phyloP scores from a whole-genome alignment of 2,329 filamentous ascomycete species.

The Tolypocladium album region DNA sequence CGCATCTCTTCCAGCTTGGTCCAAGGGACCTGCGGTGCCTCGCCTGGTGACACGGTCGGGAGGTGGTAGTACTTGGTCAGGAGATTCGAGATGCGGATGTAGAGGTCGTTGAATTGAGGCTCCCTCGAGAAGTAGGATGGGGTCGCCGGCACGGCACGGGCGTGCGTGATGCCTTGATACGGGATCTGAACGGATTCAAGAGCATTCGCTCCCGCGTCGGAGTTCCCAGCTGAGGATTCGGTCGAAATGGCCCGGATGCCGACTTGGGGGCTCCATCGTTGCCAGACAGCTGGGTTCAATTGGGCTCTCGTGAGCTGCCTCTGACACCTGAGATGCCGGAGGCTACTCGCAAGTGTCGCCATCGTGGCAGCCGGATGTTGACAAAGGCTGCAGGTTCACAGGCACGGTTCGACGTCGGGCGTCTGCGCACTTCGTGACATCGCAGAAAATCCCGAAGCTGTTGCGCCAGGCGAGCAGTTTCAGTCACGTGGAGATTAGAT shows the following conservation, averaged over 20 bases:
- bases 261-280: conserved; percentile 12
- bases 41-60: conserved; percentile 52
- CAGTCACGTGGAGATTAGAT: conserved; percentile 14
- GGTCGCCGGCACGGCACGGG: conserved; percentile 72
- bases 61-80: conserved; percentile 62
- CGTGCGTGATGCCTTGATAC: conserved; percentile 31
- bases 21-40: conserved; percentile 71
- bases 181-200: conserved; percentile 16
- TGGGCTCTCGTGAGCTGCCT: conserved; percentile 17
- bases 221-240: conserved; percentile 7
- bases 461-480: neutral
- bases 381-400: conserved; percentile 10
- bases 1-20: conserved; percentile 69
- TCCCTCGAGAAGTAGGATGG: conserved; percentile 91
- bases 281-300: conserved; percentile 15
- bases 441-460: neutral
- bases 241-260: conserved; percentile 13
- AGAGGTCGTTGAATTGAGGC: conserved; percentile 76
- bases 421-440: neutral
- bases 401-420: conserved; percentile 7
- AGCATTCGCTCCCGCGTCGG: conserved; percentile 6
- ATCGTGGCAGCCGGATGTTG: conserved; percentile 17
- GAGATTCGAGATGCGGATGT: conserved; percentile 62
- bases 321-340: conserved; percentile 25
- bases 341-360: conserved; percentile 21